Evolutionary conservation across 495 filamentous ascomycete genomes (phyloP).

Genomic region (Penicillium bialowiezense): DNA sequence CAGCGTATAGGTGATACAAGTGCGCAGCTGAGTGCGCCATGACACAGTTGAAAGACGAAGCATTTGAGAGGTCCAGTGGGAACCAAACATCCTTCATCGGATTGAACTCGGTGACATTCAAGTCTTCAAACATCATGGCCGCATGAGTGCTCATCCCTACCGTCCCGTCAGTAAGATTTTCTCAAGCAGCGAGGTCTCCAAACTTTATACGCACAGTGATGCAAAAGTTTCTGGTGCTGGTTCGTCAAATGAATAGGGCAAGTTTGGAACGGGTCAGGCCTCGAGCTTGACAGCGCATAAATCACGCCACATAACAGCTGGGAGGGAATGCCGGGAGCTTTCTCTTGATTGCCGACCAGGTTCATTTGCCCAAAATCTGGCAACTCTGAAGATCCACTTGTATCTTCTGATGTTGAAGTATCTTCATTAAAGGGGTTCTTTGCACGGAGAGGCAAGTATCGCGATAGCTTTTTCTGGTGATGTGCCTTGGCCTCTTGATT

Average conservation of each 20-base stretch:
- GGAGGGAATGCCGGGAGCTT: slow-evolving; percentile 1
- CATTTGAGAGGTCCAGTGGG: slow-evolving; percentile 29
- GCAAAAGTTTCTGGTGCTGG: slow-evolving; percentile 26
- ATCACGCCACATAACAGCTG: slow-evolving; percentile 16
- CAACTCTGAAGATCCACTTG: neutral
- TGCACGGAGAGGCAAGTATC: slow-evolving; percentile 5
- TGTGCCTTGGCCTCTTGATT: slow-evolving; percentile 13
- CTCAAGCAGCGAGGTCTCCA: neutral
- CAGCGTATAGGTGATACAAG: slow-evolving; percentile 20
- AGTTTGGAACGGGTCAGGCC: slow-evolving; percentile 27
- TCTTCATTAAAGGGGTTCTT: neutral
- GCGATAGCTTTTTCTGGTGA: slow-evolving; percentile 2
- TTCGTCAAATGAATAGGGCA: slow-evolving; percentile 26
- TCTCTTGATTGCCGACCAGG: neutral
- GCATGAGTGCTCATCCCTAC: slow-evolving; percentile 28
- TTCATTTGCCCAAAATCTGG: neutral
- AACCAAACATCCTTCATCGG: slow-evolving; percentile 34
- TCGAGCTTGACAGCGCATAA: slow-evolving; percentile 15
- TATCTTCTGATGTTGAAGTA: neutral
- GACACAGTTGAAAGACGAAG: slow-evolving; percentile 28
- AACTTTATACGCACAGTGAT: slow-evolving; percentile 27
- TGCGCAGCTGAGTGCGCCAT: slow-evolving; percentile 30
- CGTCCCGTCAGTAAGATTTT: neutral
- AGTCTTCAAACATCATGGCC: slow-evolving; percentile 29
- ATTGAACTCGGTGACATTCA: slow-evolving; percentile 22